Percentiles rank a stretch among this genome's conserved stretches.
These are phyloP conservation scores for Starmerella khaoyaiensis DNA, from an alignment of 805 yeast genomes.

Conservation along the genomic window DNA sequence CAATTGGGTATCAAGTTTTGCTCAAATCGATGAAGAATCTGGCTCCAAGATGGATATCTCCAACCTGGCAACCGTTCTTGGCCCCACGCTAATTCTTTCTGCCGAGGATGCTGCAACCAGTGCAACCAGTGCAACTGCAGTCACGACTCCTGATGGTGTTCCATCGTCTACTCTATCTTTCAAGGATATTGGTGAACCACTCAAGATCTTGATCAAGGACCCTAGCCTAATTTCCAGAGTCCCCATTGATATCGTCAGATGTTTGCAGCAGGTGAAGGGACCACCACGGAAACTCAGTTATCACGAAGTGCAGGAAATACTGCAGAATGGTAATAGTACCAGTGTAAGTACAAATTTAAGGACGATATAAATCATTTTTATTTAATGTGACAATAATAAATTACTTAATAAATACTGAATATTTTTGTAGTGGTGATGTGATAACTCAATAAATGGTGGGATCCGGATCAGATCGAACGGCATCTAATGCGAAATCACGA, in stretches of 20 bases:
- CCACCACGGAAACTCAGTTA: slow-evolving; percentile 10
- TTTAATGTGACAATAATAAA: neutral
- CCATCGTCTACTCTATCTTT: slow-evolving; percentile 29
- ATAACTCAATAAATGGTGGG: slow-evolving; percentile 7
- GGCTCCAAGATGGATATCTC: slow-evolving; percentile 95
- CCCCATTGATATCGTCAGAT: slow-evolving; percentile 45
- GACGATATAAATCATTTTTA: neutral
- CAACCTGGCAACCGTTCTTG: slow-evolving; percentile 86
- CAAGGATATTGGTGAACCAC: slow-evolving; percentile 81
- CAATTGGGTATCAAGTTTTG: slow-evolving; percentile 91
- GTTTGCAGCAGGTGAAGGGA: slow-evolving; percentile 8
- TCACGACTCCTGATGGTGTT: neutral
- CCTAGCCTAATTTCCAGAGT: slow-evolving; percentile 69
- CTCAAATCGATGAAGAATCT: slow-evolving; percentile 62
- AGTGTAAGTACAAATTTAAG: no score
- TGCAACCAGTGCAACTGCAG: neutral
- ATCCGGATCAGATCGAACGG: slow-evolving; percentile 12
- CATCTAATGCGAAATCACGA: slow-evolving; percentile 25
- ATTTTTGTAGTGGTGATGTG: neutral
- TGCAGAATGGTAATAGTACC: neutral
- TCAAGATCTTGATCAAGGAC: slow-evolving; percentile 66
- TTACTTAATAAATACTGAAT: slow-evolving; percentile 7
- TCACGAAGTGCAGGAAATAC: slow-evolving; percentile 7
- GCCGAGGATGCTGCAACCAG: slow-evolving; percentile 30
- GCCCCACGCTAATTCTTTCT: slow-evolving; percentile 76